Percentiles rank a stretch among this genome's conserved stretches.
Conservation (phyloP, 2,329 filamentous ascomycete genomes). For the Arthrobotrys iridis region DNA sequence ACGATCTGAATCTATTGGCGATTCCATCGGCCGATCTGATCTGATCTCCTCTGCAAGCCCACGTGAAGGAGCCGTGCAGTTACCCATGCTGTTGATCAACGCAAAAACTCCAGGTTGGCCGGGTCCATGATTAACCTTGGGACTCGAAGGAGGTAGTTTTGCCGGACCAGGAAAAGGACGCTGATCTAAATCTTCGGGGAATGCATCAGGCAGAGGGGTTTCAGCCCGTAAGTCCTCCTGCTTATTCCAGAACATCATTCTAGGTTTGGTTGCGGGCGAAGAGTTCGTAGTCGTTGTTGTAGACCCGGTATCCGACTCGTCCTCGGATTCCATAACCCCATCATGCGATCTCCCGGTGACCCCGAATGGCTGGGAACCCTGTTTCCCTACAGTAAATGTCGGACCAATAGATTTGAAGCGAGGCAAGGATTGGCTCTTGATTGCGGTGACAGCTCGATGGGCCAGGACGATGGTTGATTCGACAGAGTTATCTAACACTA, state of each 20-base stretch:
- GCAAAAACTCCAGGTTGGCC: background rate
- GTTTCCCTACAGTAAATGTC: conserved; percentile 41
- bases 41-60: background rate
- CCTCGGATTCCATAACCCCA: conserved; percentile 51
- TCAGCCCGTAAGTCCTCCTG: background rate
- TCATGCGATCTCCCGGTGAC: conserved; percentile 43
- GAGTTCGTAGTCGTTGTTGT: conserved; percentile 8
- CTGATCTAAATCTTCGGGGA: background rate
- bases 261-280: conserved; percentile 5
- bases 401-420: conserved; percentile 29
- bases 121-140: background rate
- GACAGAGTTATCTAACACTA: conserved; percentile 24
- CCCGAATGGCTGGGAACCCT: conserved; percentile 30
- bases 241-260: conserved; percentile 38
- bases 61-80: background rate
- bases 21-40: background rate
- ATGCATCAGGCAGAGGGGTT: background rate
- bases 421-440: conserved; percentile 34
- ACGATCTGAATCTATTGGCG: conserved; percentile 5
- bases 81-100: conserved; percentile 7
- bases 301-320: conserved; percentile 50
- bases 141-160: conserved; percentile 5
- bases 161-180: background rate
- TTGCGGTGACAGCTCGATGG: conserved; percentile 43
- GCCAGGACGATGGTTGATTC: conserved; percentile 49